Percentiles rank a stretch among this genome's conserved stretches.
Evolutionary conservation across 2,329 filamentous ascomycete genomes (phyloP).

Genomic region (Lasiodiplodia gonubiensis): DNA sequence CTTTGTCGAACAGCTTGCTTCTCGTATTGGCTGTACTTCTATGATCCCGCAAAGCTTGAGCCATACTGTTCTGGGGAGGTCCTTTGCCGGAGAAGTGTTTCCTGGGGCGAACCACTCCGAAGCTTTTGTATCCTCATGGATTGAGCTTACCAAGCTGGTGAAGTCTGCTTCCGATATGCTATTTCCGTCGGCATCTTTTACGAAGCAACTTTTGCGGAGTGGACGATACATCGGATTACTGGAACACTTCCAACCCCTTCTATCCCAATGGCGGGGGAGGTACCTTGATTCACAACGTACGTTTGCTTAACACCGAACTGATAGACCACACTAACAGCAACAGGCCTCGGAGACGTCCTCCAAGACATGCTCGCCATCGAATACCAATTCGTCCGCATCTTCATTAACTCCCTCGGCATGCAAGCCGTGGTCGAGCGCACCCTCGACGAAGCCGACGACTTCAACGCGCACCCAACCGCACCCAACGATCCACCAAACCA

Average conservation of each 20-base stretch:
- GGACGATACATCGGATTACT: constrained; percentile 59
- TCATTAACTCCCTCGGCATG: constrained; percentile 58
- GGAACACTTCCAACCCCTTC: constrained; percentile 51
- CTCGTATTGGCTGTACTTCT: constrained; percentile 58
- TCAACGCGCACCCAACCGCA: constrained; percentile 10
- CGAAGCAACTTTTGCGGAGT: constrained; percentile 50
- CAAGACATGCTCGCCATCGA: constrained; percentile 61
- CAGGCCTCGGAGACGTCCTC: constrained; percentile 45
- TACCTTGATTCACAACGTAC: constrained; percentile 47
- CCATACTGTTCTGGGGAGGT: constrained; percentile 46
- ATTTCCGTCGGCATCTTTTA: constrained; percentile 53
- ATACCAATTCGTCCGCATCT: constrained; percentile 53
- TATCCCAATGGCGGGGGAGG: constrained; percentile 49
- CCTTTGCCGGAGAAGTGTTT: constrained; percentile 23
- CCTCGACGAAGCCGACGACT: constrained; percentile 45
- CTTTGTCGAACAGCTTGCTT: constrained; percentile 59
- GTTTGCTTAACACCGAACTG: not conserved
- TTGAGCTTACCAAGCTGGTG: constrained; percentile 51
- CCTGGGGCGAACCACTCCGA: constrained; percentile 12
- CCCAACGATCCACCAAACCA: constrained; percentile 34
- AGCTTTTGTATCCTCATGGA: constrained; percentile 58
- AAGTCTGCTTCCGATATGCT: constrained; percentile 61
- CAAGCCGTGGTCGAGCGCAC: constrained; percentile 64
- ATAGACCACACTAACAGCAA: not conserved
- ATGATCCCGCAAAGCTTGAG: constrained; percentile 56